phyloP scores from a whole-genome alignment of 2,329 filamentous ascomycete genomes.

The Leptoxyphium fumago region DNA sequence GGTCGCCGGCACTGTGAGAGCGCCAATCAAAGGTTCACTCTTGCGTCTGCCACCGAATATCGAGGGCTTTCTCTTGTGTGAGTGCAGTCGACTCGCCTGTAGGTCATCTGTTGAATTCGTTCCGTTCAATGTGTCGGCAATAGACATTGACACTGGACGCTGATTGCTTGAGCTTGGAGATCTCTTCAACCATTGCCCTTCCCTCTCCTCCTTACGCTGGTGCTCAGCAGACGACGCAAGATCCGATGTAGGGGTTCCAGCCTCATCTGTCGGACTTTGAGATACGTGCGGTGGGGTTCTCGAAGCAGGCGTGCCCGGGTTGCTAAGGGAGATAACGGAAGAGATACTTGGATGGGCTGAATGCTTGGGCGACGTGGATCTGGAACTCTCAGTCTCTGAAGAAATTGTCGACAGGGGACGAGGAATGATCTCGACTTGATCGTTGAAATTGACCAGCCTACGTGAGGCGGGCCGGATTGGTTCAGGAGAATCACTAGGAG shows the following conservation, averaged over 20 bases:
- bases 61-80: constrained; percentile 46
- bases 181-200: constrained; percentile 19
- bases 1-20: neutral
- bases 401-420: constrained; percentile 73
- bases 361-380: constrained; percentile 54
- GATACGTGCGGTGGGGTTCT: constrained; percentile 26
- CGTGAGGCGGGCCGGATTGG: constrained; percentile 30
- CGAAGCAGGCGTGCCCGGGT: constrained; percentile 30
- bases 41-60: constrained; percentile 40
- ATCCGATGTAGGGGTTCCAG: constrained; percentile 37
- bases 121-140: constrained; percentile 1
- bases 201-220: constrained; percentile 15
- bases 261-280: constrained; percentile 26
- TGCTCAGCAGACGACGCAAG: constrained; percentile 27
- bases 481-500: constrained; percentile 10
- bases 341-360: constrained; percentile 68
- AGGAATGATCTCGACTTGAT: constrained; percentile 69
- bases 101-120: neutral
- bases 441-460: constrained; percentile 62
- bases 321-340: constrained; percentile 52
- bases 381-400: constrained; percentile 66
- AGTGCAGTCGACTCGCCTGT: neutral
- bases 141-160: constrained; percentile 11
- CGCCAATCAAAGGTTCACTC: constrained; percentile 23
- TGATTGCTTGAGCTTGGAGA: constrained; percentile 6